Evolutionary conservation across 2,329 filamentous ascomycete species (phyloP), one percentile per base, ranked within the genome.

Genomic region (Beauveria scarabaeidicola): DNA sequence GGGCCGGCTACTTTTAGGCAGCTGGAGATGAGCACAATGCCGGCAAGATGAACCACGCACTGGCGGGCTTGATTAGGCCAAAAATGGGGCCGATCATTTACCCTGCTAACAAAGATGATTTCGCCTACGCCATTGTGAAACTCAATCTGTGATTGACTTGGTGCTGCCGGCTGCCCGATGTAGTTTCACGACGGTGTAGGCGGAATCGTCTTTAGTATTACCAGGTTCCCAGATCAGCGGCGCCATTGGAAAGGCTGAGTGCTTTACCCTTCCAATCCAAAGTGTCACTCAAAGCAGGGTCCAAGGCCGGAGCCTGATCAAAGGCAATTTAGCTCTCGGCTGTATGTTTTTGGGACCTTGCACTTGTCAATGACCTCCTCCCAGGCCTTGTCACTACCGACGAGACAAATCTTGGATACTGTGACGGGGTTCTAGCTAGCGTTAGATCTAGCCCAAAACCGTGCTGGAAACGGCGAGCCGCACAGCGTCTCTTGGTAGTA

Each of bases 401-500:
- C 83, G 66, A 97, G 93, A 72, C 96, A 96, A 72, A 97, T 97
- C 77, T 97, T 97, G 67, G 90, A 94, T 2, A 91, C 90, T 32
- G 92, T 97, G 63, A 91, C 90, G 5, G 92, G 92, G 75, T 2
- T 92, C 89, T 69, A 96, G 96, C 91, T 91, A 96, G 69, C 88
- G 87, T 80, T 96, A 96, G 75, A 96, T 83, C 91, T 91, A 96
- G 65, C 89, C 86, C 91, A 91, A 93, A 61, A 96, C 90, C 2
- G 91, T 96, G 52, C 89, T 88, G 78, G 96, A 80, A 96, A 96
- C 48, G 82, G 77, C 8, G 93, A 93, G n/a, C n/a, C 0, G 92
- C 92, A 62, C 92, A 97, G 77, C 0, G 91, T 97, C 75, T 97
- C 93, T 0, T 93, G 93, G 71, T 97, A 97, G 75, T 97, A 90